Percentiles rank a stretch among this genome's conserved stretches.
phyloP scores from a whole-genome alignment of 805 yeast genomes.

The Pichia phayaonensis region DNA sequence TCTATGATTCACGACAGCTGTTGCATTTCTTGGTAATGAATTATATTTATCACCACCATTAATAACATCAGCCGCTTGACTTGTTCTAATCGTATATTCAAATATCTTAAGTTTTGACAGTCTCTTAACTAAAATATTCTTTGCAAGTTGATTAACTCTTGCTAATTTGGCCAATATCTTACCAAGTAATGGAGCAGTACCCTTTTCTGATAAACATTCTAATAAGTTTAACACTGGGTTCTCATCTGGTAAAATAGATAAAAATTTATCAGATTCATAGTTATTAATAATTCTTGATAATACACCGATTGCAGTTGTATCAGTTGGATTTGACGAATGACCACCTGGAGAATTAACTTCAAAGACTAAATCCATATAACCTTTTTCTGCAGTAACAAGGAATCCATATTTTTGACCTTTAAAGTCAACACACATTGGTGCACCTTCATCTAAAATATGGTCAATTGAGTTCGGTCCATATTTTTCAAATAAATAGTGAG shows the following conservation, averaged over 20 bases:
- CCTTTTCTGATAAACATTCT: constrained; percentile 57
- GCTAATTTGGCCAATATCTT: constrained; percentile 18
- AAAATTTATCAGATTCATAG: constrained; percentile 51
- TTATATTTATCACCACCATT: constrained; percentile 69
- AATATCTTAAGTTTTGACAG: constrained; percentile 15
- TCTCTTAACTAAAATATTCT: constrained; percentile 27
- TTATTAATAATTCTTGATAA: constrained; percentile 46
- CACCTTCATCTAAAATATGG: constrained; percentile 51
- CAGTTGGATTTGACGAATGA: constrained; percentile 52
- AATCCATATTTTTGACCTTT: constrained; percentile 35
- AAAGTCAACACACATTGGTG: constrained; percentile 24
- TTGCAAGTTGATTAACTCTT: constrained; percentile 26
- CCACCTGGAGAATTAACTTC: constrained; percentile 53
- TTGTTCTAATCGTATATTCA: constrained; percentile 45
- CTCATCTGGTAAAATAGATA: constrained; percentile 35
- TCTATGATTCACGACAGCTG: constrained; percentile 53
- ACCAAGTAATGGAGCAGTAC: constrained; percentile 5
- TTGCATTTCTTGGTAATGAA: constrained; percentile 62
- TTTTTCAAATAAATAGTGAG: constrained; percentile 37
- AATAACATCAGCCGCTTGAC: constrained; percentile 61
- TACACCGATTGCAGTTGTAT: constrained; percentile 72
- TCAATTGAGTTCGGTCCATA: constrained; percentile 57
- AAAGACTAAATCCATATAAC: constrained; percentile 33
- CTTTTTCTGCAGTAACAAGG: constrained; percentile 41
- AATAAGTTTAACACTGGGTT: constrained; percentile 55